Evolutionary conservation across 495 filamentous ascomycete species (phyloP).

Genomic region (Extremus antarcticus): DNA sequence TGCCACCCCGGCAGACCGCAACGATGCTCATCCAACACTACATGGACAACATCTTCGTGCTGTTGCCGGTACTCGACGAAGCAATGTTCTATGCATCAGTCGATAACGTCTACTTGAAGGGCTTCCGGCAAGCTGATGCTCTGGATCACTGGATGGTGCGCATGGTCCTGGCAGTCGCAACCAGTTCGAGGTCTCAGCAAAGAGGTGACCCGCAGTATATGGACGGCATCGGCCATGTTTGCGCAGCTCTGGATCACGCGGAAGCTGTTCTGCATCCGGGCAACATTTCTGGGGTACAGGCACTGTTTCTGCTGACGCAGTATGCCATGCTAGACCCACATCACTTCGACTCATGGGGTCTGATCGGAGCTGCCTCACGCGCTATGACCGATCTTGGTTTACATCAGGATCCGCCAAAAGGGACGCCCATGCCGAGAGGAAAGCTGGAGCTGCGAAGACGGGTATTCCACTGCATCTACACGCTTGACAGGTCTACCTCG

Average conservation of each 20-base stretch:
- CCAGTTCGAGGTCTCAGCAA: conserved; percentile 57
- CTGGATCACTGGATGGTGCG: conserved; percentile 76
- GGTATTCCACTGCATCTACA: conserved; percentile 78
- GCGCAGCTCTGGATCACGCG: conserved; percentile 59
- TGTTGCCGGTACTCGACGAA: conserved; percentile 72
- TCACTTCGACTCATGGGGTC: conserved; percentile 82
- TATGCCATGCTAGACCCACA: conserved; percentile 80
- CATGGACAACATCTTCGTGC: conserved; percentile 63
- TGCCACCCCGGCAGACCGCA: conserved; percentile 57
- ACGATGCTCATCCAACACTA: conserved; percentile 66
- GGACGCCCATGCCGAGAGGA: conserved; percentile 46
- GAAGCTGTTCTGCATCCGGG: conserved; percentile 76
- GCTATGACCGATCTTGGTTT: conserved; percentile 78
- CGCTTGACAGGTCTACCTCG: conserved; percentile 74
- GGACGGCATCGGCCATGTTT: conserved; percentile 55
- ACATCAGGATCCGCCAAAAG: conserved; percentile 74
- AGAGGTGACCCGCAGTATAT: conserved; percentile 51
- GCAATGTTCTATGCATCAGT: conserved; percentile 62
- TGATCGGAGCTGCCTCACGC: conserved; percentile 77
- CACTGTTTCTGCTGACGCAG: conserved; percentile 69
- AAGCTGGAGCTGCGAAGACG: conserved; percentile 64
- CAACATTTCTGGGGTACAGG: conserved; percentile 70
- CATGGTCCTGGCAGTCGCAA: conserved; percentile 78
- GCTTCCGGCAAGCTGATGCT: conserved; percentile 48
- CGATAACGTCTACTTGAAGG: conserved; percentile 63